Base-by-base conservation (phyloP, 768 basidiomycete species). In the Tulasnella sp. region DNA sequence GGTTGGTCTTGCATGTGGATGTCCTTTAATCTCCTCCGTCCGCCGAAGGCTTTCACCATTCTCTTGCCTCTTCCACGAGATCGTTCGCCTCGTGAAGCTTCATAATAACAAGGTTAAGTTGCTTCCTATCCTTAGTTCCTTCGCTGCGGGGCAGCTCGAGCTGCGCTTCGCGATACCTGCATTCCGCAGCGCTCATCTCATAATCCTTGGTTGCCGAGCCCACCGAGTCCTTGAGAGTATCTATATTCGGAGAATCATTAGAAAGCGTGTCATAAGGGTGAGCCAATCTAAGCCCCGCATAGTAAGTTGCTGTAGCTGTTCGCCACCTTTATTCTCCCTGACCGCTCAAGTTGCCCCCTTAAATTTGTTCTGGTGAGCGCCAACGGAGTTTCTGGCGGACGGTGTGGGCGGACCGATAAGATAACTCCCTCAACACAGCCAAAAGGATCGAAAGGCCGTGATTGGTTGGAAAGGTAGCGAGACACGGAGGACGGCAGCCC, bases 371-470 rank as follows among this genome's bases (percentile, higher is more conserved):
- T 21, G n/a, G 52, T 10, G 24, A 52, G 48, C 48, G 48, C 48
- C 48, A 19, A 52, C 62, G 62, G 62, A 68, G 62, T 31, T 31
- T 9, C 34, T 10, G 31, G n/a, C 2, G 62, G 12, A 34, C 27
- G 62, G 31, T 31, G n/a, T 14, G 3, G 7, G 31, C n/a, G 62
- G 62, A 6, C 62, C n/a, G 62, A 68, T 68, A 27, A 68, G 62
- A 68, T 68, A 68, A 68, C 62, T 68, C 62, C 62, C 62, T 68
- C 62, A 68, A 68, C 62, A 68, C 62, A 68, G 62, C 62, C 39
- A n/a, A 27, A 18, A 3, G n/a, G 62, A 34, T 68, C 58, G 31
- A 16, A 8, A n/a, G 62, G 27, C 24, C 8, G n/a, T 68, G 62
- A 68, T 68, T 68, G 62, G 62, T n/a, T 68, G 62, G 62, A 68